Conservation (phyloP, 2,329 filamentous ascomycete genomes). For the Clonostachys solani region DNA sequence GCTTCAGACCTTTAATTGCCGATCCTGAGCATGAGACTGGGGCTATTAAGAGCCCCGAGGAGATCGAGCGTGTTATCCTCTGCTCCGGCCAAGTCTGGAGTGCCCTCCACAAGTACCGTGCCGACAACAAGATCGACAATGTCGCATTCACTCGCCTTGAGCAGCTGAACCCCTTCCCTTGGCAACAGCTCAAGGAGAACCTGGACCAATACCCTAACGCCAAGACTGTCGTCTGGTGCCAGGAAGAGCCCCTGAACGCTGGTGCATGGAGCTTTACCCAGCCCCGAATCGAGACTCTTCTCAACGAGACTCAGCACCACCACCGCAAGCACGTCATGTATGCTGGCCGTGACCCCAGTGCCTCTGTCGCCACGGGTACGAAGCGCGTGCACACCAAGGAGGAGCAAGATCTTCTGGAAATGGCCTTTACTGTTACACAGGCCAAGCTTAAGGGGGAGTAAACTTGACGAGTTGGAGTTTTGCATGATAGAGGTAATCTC, state of each 20-base stretch:
- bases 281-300: slow-evolving; percentile 11
- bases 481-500: too few relatives aligned
- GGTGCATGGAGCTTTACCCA: slow-evolving; percentile 15
- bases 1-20: slow-evolving; percentile 95
- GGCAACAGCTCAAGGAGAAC: slow-evolving; percentile 10
- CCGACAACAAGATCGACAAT: slow-evolving; percentile 4
- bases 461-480: slow-evolving; percentile 4
- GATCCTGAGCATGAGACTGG: slow-evolving; percentile 79
- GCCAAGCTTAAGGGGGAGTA: slow-evolving; percentile 68
- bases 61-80: slow-evolving; percentile 91
- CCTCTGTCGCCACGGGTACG: slow-evolving; percentile 87
- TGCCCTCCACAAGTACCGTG: slow-evolving; percentile 59
- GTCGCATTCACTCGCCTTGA: slow-evolving; percentile 13
- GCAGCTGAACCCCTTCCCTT: slow-evolving; percentile 16
- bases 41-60: slow-evolving; percentile 70
- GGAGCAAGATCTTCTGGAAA: slow-evolving; percentile 77
- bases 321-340: slow-evolving; percentile 96
- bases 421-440: slow-evolving; percentile 60
- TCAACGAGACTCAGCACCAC: slow-evolving; percentile 85
- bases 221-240: slow-evolving; percentile 12
- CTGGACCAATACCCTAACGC: slow-evolving; percentile 12
- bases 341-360: slow-evolving; percentile 87
- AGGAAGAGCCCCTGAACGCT: slow-evolving; percentile 16
- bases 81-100: slow-evolving; percentile 95
- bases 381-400: slow-evolving; percentile 88